Evolutionary conservation across 305 asterid genomes (phyloP).

Genomic region (Solanum hybrid): DNA sequence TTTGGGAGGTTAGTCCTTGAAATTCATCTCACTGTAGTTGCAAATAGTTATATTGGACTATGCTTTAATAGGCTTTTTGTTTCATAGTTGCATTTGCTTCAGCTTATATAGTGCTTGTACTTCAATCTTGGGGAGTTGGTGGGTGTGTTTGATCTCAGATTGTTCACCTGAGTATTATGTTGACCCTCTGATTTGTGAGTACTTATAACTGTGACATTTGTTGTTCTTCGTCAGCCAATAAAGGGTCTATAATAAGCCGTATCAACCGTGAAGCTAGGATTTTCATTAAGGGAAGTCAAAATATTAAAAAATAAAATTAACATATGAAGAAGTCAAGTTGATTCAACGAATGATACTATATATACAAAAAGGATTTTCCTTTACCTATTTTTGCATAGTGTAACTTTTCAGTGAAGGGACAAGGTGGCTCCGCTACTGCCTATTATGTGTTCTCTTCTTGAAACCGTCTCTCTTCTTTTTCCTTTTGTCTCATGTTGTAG

Average conservation of each 20-base stretch:
- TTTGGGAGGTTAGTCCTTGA: conserved; percentile 68
- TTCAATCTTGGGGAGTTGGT: not conserved
- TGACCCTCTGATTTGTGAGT: not conserved
- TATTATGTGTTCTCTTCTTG: not conserved
- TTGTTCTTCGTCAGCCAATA: not conserved
- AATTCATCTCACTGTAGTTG: not conserved
- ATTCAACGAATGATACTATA: not conserved
- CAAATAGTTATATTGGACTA: not conserved
- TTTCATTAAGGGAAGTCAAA: not conserved
- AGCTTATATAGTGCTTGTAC: not conserved
- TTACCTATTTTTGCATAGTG: not conserved
- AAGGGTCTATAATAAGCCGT: not conserved
- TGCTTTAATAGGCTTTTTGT: not conserved
- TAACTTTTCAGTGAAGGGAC: not conserved
- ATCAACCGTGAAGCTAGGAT: not conserved
- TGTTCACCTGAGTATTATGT: not conserved
- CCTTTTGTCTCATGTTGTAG: not conserved
- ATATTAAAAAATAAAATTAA: not conserved
- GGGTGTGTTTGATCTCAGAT: not conserved
- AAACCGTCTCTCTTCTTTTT: not conserved
- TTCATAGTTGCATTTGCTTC: not conserved
- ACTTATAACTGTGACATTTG: not conserved
- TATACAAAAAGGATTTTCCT: not conserved
- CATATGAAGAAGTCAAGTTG: not conserved
- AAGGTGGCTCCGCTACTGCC: not conserved